These are phyloP conservation scores for Dianthus caryophyllus DNA, from an alignment of 148 eudicot species.

Conservation along the genomic window DNA sequence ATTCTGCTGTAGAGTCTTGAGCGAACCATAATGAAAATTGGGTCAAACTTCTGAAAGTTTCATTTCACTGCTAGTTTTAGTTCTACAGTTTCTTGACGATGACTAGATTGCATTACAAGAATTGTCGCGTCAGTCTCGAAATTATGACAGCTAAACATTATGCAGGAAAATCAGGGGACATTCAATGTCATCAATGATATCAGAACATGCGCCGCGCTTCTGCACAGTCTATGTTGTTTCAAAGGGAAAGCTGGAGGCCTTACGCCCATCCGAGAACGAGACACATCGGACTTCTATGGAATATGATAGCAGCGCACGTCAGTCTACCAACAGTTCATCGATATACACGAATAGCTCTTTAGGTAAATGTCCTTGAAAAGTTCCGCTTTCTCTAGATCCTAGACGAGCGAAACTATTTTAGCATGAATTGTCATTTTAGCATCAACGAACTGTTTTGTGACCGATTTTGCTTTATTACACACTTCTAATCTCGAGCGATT, in stretches of 20 bases:
- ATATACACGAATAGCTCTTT: slow-evolving; percentile 48
- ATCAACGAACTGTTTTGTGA: no score
- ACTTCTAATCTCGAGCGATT: slow-evolving; percentile 15
- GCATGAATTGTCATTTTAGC: no score
- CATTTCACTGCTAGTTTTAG: no score
- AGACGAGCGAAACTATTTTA: neutral
- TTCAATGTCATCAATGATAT: slow-evolving; percentile 54
- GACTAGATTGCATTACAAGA: neutral
- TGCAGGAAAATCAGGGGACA: slow-evolving; percentile 51
- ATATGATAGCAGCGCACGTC: slow-evolving; percentile 40
- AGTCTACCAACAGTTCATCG: slow-evolving; percentile 50
- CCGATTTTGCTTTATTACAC: neutral
- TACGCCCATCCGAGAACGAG: slow-evolving; percentile 61
- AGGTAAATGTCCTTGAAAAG: slow-evolving; percentile 21
- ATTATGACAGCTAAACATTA: neutral
- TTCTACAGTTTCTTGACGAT: no score
- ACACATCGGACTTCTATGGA: slow-evolving; percentile 29
- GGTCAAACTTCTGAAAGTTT: no score
- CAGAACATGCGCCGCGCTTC: slow-evolving; percentile 57
- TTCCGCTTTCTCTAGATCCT: neutral
- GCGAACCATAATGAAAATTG: neutral
- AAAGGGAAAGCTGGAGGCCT: slow-evolving; percentile 71
- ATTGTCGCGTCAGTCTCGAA: neutral
- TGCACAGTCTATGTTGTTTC: slow-evolving; percentile 88
- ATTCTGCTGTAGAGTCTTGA: no score